These are phyloP conservation scores for Phoma sp. DNA, from an alignment of 2,329 filamentous ascomycete species.

Conservation along the genomic window DNA sequence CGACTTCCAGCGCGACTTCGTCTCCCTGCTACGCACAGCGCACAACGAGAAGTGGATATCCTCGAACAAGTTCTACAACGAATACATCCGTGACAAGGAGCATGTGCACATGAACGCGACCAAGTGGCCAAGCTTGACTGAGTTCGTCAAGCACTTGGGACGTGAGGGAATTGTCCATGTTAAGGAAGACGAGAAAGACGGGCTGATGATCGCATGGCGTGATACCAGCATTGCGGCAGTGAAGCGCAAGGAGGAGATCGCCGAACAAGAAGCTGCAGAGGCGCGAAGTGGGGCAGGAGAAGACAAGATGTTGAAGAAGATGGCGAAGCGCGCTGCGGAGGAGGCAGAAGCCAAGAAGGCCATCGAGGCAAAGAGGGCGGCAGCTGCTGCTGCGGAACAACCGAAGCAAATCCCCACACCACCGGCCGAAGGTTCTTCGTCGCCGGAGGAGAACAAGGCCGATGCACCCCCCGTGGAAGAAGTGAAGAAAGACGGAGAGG, in stretches of 20 bases:
- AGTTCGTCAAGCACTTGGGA: constrained; percentile 87
- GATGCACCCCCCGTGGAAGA: constrained; percentile 66
- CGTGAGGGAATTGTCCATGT: constrained; percentile 87
- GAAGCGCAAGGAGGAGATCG: constrained; percentile 77
- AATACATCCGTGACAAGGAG: constrained; percentile 74
- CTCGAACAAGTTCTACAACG: constrained; percentile 93
- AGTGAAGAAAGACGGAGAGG: constrained; percentile 68
- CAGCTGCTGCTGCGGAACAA: constrained; percentile 42
- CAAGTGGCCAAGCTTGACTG: constrained; percentile 83
- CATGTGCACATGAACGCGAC: constrained; percentile 96
- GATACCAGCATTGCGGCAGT: constrained; percentile 90
- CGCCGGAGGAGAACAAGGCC: constrained; percentile 44
- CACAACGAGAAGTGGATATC: constrained; percentile 91
- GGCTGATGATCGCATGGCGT: constrained; percentile 85
- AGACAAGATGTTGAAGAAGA: constrained; percentile 79
- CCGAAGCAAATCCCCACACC: constrained; percentile 48
- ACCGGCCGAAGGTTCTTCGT: constrained; percentile 39
- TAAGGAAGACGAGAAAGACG: constrained; percentile 83
- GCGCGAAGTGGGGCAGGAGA: constrained; percentile 91
- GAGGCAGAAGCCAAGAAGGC: constrained; percentile 53
- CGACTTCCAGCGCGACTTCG: constrained; percentile 81
- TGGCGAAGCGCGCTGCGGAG: constrained; percentile 77
- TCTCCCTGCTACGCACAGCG: constrained; percentile 76
- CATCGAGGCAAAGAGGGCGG: constrained; percentile 52
- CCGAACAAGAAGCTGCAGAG: constrained; percentile 84